phyloP scores from a whole-genome alignment of 2,329 filamentous ascomycete genomes.

The Scedosporium apiospermum region DNA sequence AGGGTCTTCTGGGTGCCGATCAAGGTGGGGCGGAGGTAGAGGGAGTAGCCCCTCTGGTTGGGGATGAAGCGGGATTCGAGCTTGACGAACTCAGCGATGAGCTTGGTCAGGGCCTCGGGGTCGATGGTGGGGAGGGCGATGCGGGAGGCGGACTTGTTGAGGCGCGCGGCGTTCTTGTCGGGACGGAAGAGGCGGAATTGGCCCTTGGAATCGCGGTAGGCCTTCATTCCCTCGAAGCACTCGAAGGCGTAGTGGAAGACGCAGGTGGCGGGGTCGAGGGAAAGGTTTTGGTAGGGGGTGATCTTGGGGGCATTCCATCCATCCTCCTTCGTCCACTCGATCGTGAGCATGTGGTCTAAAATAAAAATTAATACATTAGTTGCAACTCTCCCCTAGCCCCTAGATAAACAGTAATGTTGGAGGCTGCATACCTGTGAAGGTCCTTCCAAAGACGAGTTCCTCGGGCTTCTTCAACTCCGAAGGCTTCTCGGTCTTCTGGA shows the following conservation, averaged over 20 bases:
- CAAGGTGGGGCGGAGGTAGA: constrained; percentile 93
- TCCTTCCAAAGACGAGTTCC: constrained; percentile 80
- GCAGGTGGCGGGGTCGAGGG: constrained; percentile 89
- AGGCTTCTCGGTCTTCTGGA: constrained; percentile 67
- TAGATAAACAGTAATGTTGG: background rate
- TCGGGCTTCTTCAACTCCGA: constrained; percentile 65
- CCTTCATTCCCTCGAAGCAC: constrained; percentile 99
- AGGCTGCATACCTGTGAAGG: constrained; percentile 65
- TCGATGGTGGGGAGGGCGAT: constrained; percentile 90
- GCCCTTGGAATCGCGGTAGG: constrained; percentile 80
- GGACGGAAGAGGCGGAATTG: constrained; percentile 83
- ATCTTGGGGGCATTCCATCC: constrained; percentile 83
- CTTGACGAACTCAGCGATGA: constrained; percentile 72
- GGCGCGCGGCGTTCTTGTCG: constrained; percentile 88
- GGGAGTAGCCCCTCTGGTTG: constrained; percentile 74
- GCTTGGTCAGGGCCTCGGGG: constrained; percentile 60
- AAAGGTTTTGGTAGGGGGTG: constrained; percentile 91
- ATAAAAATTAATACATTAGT: background rate
- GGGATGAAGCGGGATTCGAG: constrained; percentile 88
- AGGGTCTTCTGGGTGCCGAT: constrained; percentile 95
- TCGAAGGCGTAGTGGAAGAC: constrained; percentile 99
- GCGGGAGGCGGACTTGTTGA: constrained; percentile 84
- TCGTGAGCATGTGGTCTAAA: constrained; percentile 91
- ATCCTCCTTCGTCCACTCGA: constrained; percentile 80
- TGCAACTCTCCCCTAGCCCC: no score